Conservation (phyloP, 108 stramenopile genomes). For the Skeletonema menzelii region DNA sequence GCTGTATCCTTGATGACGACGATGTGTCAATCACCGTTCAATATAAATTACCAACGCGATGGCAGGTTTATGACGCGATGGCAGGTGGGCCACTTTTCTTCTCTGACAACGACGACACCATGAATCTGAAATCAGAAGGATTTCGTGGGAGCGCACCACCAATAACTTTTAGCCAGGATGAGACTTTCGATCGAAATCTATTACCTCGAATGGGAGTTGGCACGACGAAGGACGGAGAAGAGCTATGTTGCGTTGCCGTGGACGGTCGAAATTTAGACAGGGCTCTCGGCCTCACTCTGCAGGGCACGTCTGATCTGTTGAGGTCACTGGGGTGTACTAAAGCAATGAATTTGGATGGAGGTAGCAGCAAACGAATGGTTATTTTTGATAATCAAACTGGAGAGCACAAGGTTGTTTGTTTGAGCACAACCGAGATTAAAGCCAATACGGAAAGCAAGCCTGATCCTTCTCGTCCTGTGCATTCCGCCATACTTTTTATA, state of each 20-base stretch:
- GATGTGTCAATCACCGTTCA: conserved; percentile 6
- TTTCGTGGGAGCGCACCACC: conserved; percentile 40
- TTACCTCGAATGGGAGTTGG: conserved; percentile 47
- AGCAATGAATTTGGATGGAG: conserved; percentile 48
- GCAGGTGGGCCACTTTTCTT: conserved; percentile 45
- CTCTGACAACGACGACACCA: conserved; percentile 9
- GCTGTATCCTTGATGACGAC: neutral
- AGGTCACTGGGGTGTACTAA: conserved; percentile 28
- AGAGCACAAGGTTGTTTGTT: conserved; percentile 26
- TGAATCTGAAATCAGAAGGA: conserved; percentile 29
- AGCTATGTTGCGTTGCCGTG: conserved; percentile 30
- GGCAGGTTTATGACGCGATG: conserved; percentile 27
- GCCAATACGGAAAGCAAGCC: conserved; percentile 5
- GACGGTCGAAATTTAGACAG: conserved; percentile 42
- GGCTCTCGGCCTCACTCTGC: conserved; percentile 35
- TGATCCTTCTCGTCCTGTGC: conserved; percentile 34
- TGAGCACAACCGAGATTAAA: conserved; percentile 44
- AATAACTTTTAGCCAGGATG: conserved; percentile 44
- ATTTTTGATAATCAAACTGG: conserved; percentile 10
- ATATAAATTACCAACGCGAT: conserved; percentile 16
- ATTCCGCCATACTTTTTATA: conserved; percentile 37
- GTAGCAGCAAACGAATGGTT: conserved; percentile 41
- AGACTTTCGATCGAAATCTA: conserved; percentile 46
- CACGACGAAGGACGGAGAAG: conserved; percentile 18
- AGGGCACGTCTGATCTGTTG: conserved; percentile 31